A percentile compares a stretch with the other conserved stretches of the same genome.
Evolutionary conservation across 306 rosid genomes (phyloP).

Genomic region (Prunus armeniaca): DNA sequence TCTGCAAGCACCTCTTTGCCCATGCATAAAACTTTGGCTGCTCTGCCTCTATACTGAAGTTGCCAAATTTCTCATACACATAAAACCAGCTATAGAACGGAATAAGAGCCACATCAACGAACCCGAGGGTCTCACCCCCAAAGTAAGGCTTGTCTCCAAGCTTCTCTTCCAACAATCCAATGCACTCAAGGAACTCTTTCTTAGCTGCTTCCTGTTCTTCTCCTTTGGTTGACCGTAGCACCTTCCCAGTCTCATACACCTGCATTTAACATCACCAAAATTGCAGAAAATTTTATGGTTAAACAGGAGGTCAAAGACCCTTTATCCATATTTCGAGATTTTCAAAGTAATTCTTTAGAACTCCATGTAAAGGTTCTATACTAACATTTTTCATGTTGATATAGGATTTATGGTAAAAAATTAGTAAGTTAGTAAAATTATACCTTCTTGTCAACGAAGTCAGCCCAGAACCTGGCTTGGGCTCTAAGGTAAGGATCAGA

Average conservation of each 20-base stretch:
- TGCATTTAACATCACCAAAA: constrained; percentile 6
- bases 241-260: constrained; percentile 25
- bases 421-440: background rate
- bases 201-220: constrained; percentile 23
- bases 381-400: no score
- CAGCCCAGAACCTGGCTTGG: constrained; percentile 48
- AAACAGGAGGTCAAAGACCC: no score
- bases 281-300: background rate
- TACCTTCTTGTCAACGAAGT: constrained; percentile 40
- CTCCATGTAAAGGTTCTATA: no score
- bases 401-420: no score
- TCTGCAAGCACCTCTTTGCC: constrained; percentile 20
- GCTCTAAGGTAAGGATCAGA: constrained; percentile 42
- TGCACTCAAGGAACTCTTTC: constrained; percentile 20
- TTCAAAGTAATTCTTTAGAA: no score
- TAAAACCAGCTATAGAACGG: constrained; percentile 21
- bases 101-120: constrained; percentile 25
- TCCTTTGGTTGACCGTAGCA: constrained; percentile 19
- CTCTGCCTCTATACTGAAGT: constrained; percentile 11
- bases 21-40: constrained; percentile 25
- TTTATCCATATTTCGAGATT: no score
- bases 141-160: constrained; percentile 32
- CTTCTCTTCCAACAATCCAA: constrained; percentile 21
- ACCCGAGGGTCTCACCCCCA: constrained; percentile 20
- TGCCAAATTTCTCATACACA: background rate